Base-by-base conservation (phyloP, 805 yeast species). In the Metschnikowia kunwiensis region DNA sequence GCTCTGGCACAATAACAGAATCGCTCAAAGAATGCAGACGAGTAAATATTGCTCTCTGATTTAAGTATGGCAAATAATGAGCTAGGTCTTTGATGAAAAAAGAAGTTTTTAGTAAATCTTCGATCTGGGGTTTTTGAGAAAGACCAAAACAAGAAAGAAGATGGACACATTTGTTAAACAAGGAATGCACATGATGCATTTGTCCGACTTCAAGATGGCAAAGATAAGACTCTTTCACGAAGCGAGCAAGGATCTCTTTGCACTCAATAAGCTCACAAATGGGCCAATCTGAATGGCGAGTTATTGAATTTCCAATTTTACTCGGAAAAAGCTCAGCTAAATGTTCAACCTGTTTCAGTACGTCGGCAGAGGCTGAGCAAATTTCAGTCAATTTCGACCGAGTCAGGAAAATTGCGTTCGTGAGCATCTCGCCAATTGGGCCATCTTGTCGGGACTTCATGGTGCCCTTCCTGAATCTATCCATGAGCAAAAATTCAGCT, bases 31-130 rank as follows among this genome's bases (percentile, higher is more conserved):
- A 9, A 15, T 12, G 14, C n/a, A 27, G 32, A 7, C 16, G 32
- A 4, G 15, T 13, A 8, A 40, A 22, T 7, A 37, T n/a, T 5
- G 22, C 25, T 17, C 24, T 32, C n/a, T 40, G 45, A 15, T 31
- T 36, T n/a, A 18, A 15, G 14, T 34, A 43, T 2, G 48, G 48
- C 7, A 38, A 32, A 17, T 23, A 27, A 10, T 34, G 15, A 4
- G 46, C 37, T 5, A 31, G 38, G 13, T 44, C 48, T 20, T 34
- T 40, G 11, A 46, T 27, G 12, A 50, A 42, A 7, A 59, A 36
- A 7, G 55, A 40, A 25, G 47, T 54, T 12, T 46, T 45, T 1
- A 66, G 41, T 11, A 46, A 23, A 38, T 32, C 38, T 8, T 18
- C 22, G 6, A 36, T 23, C 5, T 38, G 33, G 7, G 23, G 29